Conservation (phyloP, 352 stramenopile species). For the Thraustotheca clavata region DNA sequence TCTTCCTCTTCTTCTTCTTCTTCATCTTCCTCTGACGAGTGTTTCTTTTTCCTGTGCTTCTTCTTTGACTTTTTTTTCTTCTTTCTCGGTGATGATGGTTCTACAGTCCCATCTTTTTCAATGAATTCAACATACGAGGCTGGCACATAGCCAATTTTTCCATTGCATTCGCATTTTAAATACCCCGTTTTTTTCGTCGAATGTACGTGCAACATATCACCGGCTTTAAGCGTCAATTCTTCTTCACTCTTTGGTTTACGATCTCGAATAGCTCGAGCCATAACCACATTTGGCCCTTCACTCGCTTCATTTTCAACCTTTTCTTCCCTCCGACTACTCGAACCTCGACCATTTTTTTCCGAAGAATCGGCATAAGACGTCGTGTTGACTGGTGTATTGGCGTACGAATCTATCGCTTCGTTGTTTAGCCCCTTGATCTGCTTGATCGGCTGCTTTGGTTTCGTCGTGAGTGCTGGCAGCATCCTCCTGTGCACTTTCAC, state of each 20-base stretch:
- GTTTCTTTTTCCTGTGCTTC: slow-evolving; percentile 32
- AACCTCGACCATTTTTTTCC: slow-evolving; percentile 25
- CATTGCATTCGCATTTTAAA: slow-evolving; percentile 68
- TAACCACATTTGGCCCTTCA: slow-evolving; percentile 5
- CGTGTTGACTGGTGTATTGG: slow-evolving; percentile 40
- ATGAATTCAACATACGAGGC: slow-evolving; percentile 81
- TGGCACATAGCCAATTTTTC: slow-evolving; percentile 64
- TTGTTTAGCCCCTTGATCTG: slow-evolving; percentile 74
- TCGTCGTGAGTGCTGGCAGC: slow-evolving; percentile 72
- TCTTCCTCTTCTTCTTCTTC: slow-evolving; percentile 28
- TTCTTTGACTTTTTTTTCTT: slow-evolving; percentile 47
- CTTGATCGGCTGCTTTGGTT: slow-evolving; percentile 72
- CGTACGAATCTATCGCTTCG: slow-evolving; percentile 82
- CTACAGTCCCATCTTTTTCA: slow-evolving; percentile 26
- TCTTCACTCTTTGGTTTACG: slow-evolving; percentile 69
- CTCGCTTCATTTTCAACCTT: background rate
- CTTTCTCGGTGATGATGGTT: slow-evolving; percentile 12
- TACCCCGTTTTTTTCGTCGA: slow-evolving; percentile 74
- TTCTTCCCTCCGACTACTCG: slow-evolving; percentile 24
- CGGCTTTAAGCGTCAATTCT: slow-evolving; percentile 48
- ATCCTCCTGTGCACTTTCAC: slow-evolving; percentile 25
- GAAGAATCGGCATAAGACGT: slow-evolving; percentile 55
- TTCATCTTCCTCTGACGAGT: slow-evolving; percentile 28
- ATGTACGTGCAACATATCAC: slow-evolving; percentile 64
- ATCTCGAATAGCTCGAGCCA: slow-evolving; percentile 59